Evolutionary conservation across 1,284 basidiomycete genomes (phyloP), one percentile per base, ranked within the genome.

Genomic region (Vanrija humicola): DNA sequence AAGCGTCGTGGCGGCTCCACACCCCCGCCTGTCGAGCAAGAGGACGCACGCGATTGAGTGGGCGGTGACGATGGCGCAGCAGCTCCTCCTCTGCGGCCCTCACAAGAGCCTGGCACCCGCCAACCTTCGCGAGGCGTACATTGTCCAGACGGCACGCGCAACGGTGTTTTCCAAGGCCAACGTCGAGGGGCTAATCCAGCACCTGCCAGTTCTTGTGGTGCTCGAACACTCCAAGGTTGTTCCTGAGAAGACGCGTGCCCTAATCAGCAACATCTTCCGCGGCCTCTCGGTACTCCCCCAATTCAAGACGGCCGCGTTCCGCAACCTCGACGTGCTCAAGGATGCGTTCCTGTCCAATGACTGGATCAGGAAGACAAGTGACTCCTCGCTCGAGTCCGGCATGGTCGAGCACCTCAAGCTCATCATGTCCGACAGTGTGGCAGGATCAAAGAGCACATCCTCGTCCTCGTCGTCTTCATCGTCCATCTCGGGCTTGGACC

Each of bases 251-350:
- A 65, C 62, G 9, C 56, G 62, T 16, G 56, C 43, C 3, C 61
- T 64, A 43, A 66, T 69, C 38, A 46, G 55, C 12, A 49, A 49
- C 21, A 59, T 72, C 14, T 55, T 74, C 26, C 59, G 61, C 12
- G 60, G 62, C 29, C 56, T 76, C 3, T 67, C 68, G 0, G 61
- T 54, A 40, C 66, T 72, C 6, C 67, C 73, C 14, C 68, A 70
- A 46, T 76, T 74, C 65, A 74, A 74, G 57, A 73, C 69, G 4
- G 74, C 72, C 0, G 74, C 74, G 3, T 76, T 76, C 57, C 56
- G 74, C 9, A 66, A 74, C 52, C 59, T 76, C 28, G 64, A 68
- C 49, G 48, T 71, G 28, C 69, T 76, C 48, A 76, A 76, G 55
- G 74, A 76, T 47, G 69, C 68, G 3, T 76, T 74, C 54, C 54